Evolutionary conservation across 129 eudicot genomes (phyloP).

Genomic region (Artemisia argyi): DNA sequence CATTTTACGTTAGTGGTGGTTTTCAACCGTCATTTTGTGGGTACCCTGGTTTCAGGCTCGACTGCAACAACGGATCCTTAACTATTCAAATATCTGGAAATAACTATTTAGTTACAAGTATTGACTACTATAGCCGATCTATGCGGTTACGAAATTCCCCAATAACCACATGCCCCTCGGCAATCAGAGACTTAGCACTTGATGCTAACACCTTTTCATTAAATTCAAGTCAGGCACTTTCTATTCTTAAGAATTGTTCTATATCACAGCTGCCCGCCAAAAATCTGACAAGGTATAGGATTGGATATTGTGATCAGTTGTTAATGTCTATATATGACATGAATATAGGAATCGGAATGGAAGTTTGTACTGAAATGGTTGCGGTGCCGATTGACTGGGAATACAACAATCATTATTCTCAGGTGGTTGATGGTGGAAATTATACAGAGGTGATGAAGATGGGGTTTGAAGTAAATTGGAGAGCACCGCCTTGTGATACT

Average conservation of each 20-base stretch:
- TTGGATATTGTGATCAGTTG: background rate
- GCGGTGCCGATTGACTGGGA: no score
- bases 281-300: background rate
- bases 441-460: no score
- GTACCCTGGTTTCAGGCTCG: background rate
- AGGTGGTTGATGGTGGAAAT: no score
- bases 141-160: background rate
- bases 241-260: background rate
- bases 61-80: background rate
- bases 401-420: no score
- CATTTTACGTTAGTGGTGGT: background rate
- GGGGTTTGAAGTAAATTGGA: no score
- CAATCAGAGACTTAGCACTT: background rate
- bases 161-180: background rate
- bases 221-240: background rate
- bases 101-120: background rate
- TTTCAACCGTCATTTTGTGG: background rate
- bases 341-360: no score
- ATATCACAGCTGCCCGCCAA: background rate
- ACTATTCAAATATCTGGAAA: background rate
- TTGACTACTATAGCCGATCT: background rate
- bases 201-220: background rate
- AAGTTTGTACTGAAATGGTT: no score
- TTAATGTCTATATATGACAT: no score
- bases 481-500: no score